These are phyloP conservation scores for Cardiosporidium cionae DNA, from an alignment of 169 alveolate species.

Conservation along the genomic window DNA sequence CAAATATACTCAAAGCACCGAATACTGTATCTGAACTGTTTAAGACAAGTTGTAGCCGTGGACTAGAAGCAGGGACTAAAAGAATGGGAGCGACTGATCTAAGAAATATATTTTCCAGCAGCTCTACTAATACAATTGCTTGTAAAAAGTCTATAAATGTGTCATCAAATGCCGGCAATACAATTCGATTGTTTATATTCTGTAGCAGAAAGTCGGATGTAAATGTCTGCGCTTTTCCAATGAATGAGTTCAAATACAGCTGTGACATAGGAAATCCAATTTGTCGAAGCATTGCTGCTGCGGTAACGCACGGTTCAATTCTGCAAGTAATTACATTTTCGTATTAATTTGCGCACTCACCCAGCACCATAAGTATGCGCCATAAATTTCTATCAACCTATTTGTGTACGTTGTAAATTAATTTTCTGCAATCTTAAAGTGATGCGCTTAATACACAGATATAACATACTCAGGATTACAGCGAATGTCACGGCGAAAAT, in stretches of 20 bases:
- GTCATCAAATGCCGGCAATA: neutral
- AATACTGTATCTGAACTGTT: neutral
- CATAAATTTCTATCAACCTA: conserved; percentile 3
- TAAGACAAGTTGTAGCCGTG: neutral
- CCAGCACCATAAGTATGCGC: neutral
- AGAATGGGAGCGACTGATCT: neutral
- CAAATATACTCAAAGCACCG: neutral
- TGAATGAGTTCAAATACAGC: neutral
- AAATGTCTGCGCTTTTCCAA: neutral
- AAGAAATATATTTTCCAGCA: neutral
- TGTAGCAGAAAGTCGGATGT: neutral
- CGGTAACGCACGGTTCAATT: neutral
- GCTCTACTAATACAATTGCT: neutral
- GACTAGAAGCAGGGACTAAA: neutral
- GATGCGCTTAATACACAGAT: too few species aligned
- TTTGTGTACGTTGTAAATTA: too few species aligned
- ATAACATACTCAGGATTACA: conserved; percentile 15
- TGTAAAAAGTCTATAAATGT: neutral
- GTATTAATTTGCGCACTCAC: neutral
- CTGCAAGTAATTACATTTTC: neutral
- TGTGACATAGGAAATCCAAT: neutral
- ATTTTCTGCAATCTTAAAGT: too few species aligned
- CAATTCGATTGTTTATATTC: neutral
- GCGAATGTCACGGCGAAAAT: neutral
- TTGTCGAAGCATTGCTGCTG: neutral